Evolutionary conservation across 352 stramenopile genomes (phyloP).

Genomic region (Phytophthora sansomeana): DNA sequence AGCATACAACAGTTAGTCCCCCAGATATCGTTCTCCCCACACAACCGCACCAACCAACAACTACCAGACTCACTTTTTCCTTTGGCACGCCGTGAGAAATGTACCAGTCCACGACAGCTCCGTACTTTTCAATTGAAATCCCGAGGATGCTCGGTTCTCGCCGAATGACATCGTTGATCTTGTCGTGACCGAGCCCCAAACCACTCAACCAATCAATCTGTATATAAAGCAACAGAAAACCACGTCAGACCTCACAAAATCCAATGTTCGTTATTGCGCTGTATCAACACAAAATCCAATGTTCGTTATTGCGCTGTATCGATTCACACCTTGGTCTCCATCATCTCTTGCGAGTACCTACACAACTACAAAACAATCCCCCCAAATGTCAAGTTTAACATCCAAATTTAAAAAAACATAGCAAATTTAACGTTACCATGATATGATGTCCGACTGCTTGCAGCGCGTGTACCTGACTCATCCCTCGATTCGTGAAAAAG

Average conservation of each 20-base stretch:
- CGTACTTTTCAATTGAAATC: slow-evolving; percentile 31
- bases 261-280: no score
- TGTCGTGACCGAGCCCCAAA: slow-evolving; percentile 34
- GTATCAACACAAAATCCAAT: neutral
- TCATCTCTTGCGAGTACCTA: slow-evolving; percentile 29
- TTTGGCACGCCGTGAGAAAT: slow-evolving; percentile 36
- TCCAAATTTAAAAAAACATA: neutral
- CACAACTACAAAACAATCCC: slow-evolving; percentile 29
- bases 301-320: neutral
- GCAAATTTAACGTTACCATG: no score
- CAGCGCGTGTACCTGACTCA: slow-evolving; percentile 37
- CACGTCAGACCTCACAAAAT: no score
- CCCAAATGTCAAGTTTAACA: slow-evolving; percentile 4
- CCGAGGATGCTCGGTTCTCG: slow-evolving; percentile 45
- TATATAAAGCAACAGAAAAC: no score
- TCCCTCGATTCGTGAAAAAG: slow-evolving; percentile 40
- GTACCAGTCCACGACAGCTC: slow-evolving; percentile 41
- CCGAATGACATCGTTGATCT: slow-evolving; percentile 35
- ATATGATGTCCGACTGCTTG: slow-evolving; percentile 33
- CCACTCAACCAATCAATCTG: slow-evolving; percentile 24
- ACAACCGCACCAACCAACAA: slow-evolving; percentile 1
- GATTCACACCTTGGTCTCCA: slow-evolving; percentile 40
- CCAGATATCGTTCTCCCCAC: no score
- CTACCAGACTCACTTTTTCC: slow-evolving; percentile 40
- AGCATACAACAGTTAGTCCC: neutral